Conservation (phyloP, 345 rosid genomes). For the Lumnitzera racemosa region DNA sequence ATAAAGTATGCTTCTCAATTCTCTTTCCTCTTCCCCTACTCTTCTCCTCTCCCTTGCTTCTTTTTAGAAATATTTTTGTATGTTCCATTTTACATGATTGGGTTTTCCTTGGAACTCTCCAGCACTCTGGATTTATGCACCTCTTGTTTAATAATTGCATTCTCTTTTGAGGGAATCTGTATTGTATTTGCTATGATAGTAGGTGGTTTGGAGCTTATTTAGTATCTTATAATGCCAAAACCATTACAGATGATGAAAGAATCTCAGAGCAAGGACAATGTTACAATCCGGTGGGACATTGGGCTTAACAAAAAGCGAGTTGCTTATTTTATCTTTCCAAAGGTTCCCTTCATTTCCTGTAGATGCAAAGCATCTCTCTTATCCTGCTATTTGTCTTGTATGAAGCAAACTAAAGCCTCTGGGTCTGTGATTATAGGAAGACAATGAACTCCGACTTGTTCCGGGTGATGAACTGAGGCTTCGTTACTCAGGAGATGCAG, state of each 20-base stretch:
- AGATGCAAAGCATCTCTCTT: background rate
- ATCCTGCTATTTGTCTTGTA: conserved; percentile 4
- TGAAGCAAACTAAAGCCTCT: conserved; percentile 11
- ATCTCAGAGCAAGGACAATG: conserved; percentile 98
- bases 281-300: conserved; percentile 94
- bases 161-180: no score
- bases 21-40: background rate
- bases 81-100: no score
- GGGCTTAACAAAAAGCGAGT: conserved; percentile 97
- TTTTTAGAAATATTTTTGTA: no score
- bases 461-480: conserved; percentile 96
- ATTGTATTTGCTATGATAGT: no score
- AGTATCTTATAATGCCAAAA: conserved; percentile 14
- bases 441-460: conserved; percentile 92
- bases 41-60: background rate
- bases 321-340: conserved; percentile 93
- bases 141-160: no score
- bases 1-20: conserved; percentile 48
- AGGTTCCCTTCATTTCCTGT: conserved; percentile 37
- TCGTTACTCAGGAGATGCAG: conserved; percentile 95
- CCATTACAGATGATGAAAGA: conserved; percentile 95
- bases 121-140: no score
- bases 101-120: no score
- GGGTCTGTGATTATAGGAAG: conserved; percentile 55
- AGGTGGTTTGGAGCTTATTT: background rate